Evolutionary conservation across 2,329 filamentous ascomycete species (phyloP).

Genomic region (Pyricularia sp.): DNA sequence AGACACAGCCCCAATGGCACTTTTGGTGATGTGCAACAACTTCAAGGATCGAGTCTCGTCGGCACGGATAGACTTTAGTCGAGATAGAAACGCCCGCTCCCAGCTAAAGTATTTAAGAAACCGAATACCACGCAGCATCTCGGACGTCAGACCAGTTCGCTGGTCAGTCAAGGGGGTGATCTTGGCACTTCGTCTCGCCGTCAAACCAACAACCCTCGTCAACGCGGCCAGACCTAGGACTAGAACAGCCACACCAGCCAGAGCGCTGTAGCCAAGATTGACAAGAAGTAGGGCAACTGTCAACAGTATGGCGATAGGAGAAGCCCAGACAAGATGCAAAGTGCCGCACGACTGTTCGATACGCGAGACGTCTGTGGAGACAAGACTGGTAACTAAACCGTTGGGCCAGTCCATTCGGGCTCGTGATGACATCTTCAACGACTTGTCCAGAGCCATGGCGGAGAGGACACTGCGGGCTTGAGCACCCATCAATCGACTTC

Average conservation of each 20-base stretch:
- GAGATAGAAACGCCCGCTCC: constrained; percentile 69
- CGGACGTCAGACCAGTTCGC: constrained; percentile 83
- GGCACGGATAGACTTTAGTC: neutral
- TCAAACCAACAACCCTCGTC: constrained; percentile 16
- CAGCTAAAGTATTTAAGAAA: constrained; percentile 97
- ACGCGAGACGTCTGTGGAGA: constrained; percentile 98
- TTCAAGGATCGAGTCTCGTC: constrained; percentile 12
- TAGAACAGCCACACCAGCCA: constrained; percentile 20
- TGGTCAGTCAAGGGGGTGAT: constrained; percentile 55
- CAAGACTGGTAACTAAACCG: constrained; percentile 74
- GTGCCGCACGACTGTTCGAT: constrained; percentile 84
- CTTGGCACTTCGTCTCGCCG: constrained; percentile 13
- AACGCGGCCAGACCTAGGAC: constrained; percentile 19
- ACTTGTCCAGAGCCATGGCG: neutral
- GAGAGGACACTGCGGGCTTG: neutral
- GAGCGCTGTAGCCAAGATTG: constrained; percentile 21
- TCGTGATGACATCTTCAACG: neutral
- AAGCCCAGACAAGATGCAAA: constrained; percentile 79
- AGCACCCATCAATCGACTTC: neutral
- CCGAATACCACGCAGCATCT: constrained; percentile 84
- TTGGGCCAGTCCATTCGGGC: neutral
- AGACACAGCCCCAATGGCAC: constrained; percentile 15
- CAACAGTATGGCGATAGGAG: constrained; percentile 70
- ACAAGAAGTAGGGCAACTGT: constrained; percentile 62
- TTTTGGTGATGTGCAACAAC: constrained; percentile 16